Base-by-base conservation (phyloP, 305 asterid genomes). In the Salvia sclarea region DNA sequence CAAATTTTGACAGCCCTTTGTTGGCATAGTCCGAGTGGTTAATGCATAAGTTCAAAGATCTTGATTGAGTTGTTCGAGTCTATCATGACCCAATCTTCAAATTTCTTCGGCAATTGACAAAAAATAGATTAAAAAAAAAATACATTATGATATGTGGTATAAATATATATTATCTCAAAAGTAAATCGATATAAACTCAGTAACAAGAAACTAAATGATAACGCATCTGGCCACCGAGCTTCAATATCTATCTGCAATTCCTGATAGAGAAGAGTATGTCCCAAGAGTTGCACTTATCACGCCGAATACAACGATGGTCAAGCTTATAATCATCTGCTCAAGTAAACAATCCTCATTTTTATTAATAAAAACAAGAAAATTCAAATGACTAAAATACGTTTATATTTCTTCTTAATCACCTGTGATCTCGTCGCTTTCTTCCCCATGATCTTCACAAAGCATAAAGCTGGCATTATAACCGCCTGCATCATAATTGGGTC, bases 231-330 rank as follows among this genome's bases (percentile, higher is more conserved):
- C 12, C 10, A 47, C 5, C 6, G 59, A 21, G 56, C 9, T 21
- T 78, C 69, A 83, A 49, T 74, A 76, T 72, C 69, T 1, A 21
- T 75, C 64, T 17, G 66, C 85, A 24, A 86, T 80, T 22, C 71
- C 75, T 5, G 71, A 61, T 12, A 81, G 37, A 24, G 90, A 87
- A 38, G 94, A 87, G 67, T 81, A 82, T 6, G 88, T 82, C 68
- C 87, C 94, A 41, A 82, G 61, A 45, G 64, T 49, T 33, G 86
- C 94, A 71, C 88, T 81, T 16, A 72, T 79, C 60, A 72, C 52
- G 24, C 93, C 90, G 54, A 86, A 33, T 3, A 50, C 90, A 61
- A 86, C 55, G 10, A 80, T 74, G 17, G 66, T 25, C 50, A 11
- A 52, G 71, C 85, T 76, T 3, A 50, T 49, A 6, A 74, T 70